phyloP scores from a whole-genome alignment of 371 early-diverging fungal genomes.

The Mucor piriformis region DNA sequence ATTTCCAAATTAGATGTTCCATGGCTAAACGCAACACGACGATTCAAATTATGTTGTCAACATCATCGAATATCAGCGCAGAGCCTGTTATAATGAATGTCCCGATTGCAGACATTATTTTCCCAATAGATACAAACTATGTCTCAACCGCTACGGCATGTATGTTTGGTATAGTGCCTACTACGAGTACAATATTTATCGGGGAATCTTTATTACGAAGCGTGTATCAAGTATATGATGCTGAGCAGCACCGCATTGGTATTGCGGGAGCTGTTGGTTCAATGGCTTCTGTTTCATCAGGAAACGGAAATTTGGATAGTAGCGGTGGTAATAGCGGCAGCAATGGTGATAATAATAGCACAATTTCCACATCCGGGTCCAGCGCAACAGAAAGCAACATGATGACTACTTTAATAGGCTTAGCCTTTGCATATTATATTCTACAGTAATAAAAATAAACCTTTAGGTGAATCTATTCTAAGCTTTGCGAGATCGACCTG shows the following conservation, averaged over 20 bases:
- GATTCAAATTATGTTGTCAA: conserved; percentile 35
- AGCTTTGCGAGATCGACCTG: not conserved
- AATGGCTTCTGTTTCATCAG: not conserved
- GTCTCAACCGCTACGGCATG: conserved; percentile 31
- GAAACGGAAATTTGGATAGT: not conserved
- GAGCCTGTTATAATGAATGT: conserved; percentile 31
- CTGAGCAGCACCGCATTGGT: conserved; percentile 23
- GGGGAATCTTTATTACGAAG: conserved; percentile 22
- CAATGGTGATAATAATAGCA: not conserved
- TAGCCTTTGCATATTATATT: not conserved
- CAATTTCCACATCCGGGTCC: not conserved
- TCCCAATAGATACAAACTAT: conserved; percentile 34
- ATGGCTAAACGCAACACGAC: conserved; percentile 20
- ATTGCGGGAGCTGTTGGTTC: conserved; percentile 26
- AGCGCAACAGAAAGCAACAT: not conserved
- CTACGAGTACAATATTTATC: not conserved
- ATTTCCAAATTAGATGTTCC: conserved; percentile 32
- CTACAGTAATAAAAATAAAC: no score
- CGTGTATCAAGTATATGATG: conserved; percentile 28
- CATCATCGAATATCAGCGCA: not conserved
- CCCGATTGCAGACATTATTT: conserved; percentile 35
- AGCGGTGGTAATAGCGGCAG: not conserved
- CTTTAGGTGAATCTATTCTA: no score
- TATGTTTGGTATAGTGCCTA: conserved; percentile 41
- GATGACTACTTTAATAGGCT: not conserved